These are phyloP conservation scores for Metarhizium anisopliae DNA, from an alignment of 2,329 filamentous ascomycete genomes.

Conservation along the genomic window DNA sequence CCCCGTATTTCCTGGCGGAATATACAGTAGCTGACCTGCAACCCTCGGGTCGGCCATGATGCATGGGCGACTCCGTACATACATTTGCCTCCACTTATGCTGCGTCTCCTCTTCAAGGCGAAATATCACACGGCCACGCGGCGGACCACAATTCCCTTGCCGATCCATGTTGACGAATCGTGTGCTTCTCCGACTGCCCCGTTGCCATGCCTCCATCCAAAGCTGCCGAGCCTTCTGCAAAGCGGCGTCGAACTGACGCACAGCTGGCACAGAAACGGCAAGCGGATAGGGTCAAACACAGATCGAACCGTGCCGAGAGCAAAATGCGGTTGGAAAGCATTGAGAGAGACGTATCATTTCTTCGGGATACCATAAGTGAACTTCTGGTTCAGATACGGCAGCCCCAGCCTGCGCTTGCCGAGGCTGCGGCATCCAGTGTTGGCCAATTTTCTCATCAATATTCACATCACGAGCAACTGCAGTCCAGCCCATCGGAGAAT, in stretches of 20 bases:
- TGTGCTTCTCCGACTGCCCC: neutral
- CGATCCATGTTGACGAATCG: neutral
- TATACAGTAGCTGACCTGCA: too few relatives aligned
- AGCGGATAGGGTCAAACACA: slow-evolving; percentile 17
- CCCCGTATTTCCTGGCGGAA: too few relatives aligned
- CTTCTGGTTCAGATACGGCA: slow-evolving; percentile 11
- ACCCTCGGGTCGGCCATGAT: too few relatives aligned
- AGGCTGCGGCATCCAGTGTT: neutral
- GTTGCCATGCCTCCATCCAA: neutral
- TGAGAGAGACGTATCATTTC: slow-evolving; percentile 15
- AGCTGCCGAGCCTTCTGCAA: neutral
- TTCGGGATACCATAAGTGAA: slow-evolving; percentile 13
- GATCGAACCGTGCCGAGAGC: slow-evolving; percentile 16
- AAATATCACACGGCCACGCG: neutral
- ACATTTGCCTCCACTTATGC: too few relatives aligned
- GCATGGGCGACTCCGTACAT: too few relatives aligned
- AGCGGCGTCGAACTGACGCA: slow-evolving; percentile 14
- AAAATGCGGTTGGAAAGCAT: slow-evolving; percentile 17
- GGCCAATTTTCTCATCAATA: neutral
- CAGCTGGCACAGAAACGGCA: slow-evolving; percentile 18
- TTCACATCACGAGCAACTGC: neutral
- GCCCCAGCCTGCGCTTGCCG: slow-evolving; percentile 1
- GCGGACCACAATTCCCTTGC: neutral
- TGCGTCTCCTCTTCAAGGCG: too few relatives aligned
- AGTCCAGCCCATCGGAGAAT: neutral